Evolutionary conservation across 768 basidiomycete species (phyloP), one percentile per base, ranked within the genome.

Genomic region (Kockovaella imperatae): DNA sequence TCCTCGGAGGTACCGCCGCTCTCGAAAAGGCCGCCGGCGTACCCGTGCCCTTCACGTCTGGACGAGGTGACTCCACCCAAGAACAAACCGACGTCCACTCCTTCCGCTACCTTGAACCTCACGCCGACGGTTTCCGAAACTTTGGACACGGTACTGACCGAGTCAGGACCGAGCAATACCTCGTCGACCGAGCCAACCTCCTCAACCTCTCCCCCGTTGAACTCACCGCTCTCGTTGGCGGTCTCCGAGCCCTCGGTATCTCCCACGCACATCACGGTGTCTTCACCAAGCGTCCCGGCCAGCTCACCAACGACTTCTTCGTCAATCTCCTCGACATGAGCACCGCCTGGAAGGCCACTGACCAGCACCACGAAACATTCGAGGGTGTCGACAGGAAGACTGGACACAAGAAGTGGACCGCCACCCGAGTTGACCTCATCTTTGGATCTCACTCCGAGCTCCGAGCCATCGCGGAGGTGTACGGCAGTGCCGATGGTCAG

Each of bases 251-350:
- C 6, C 45, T 47, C 45, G 39, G 39, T 35, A 25, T 25, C 45
- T 40, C 36, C 35, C 18, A 29, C 17, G 32, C 45, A 6, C 24
- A 15, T 21, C 5, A 43, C 15, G 45, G 45, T 18, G 45, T 47
- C 6, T 38, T 47, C 5, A 47, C 45, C 45, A 47, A 47, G 35
- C 21, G 15, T 13, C 45, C 45, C 14, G 45, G 45, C 28, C 15
- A 47, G 26, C 45, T 47, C 38, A 47, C 45, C 35, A 35, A 47
- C 45, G 45, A 47, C 45, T 35, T 47, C 18, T 39, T 47, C 35
- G 45, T 47, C 32, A 47, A 47, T 35, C 35, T 47, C 35, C 45
- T 47, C 45, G 45, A 47, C 35, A 35, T 39, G 35, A 24, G 18
- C 35, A 39, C 35, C n/a, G 32, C 18, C 4, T 47, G 45, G 45